Percentiles rank a stretch among this genome's conserved stretches.
Evolutionary conservation across 2,329 filamentous ascomycete genomes (phyloP).

Genomic region (Fusarium chuoi): DNA sequence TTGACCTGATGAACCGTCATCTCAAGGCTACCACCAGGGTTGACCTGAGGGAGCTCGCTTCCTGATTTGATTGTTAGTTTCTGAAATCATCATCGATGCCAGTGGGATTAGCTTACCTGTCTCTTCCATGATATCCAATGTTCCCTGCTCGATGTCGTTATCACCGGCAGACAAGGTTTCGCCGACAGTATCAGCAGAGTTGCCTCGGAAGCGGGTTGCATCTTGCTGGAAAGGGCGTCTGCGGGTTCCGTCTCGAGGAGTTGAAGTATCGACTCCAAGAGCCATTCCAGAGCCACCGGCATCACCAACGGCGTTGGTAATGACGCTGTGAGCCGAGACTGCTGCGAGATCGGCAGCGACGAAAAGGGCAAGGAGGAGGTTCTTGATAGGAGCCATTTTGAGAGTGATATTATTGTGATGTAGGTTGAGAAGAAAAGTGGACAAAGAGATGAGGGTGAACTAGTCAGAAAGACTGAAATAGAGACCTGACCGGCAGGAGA

Average conservation of each 20-base stretch:
- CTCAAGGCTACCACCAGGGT: conserved; percentile 63
- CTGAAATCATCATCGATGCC: accelerated
- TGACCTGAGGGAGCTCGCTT: conserved; percentile 66
- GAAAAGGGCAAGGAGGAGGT: conserved; percentile 2
- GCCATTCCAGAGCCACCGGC: conserved; percentile 65
- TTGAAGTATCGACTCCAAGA: conserved; percentile 62
- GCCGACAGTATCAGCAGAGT: neutral
- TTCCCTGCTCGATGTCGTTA: conserved; percentile 11
- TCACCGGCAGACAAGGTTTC: conserved; percentile 4
- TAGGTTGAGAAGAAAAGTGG: too few relatives aligned
- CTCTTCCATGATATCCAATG: conserved; percentile 62
- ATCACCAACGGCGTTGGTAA: conserved; percentile 58
- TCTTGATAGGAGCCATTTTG: conserved; percentile 15
- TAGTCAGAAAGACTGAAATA: neutral
- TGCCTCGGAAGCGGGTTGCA: conserved; percentile 50
- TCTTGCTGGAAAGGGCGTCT: conserved; percentile 73
- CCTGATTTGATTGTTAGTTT: neutral
- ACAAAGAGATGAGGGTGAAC: neutral
- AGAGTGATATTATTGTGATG: neutral
- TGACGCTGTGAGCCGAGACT: conserved; percentile 5
- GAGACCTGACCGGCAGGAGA: conserved; percentile 21
- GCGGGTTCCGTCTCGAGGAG: conserved; percentile 69
- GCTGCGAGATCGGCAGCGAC: conserved; percentile 12
- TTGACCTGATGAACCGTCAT: conserved; percentile 63
- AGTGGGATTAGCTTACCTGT: conserved; percentile 54